Base-by-base conservation (phyloP, 345 rosid species). In the Citrus australasica region DNA sequence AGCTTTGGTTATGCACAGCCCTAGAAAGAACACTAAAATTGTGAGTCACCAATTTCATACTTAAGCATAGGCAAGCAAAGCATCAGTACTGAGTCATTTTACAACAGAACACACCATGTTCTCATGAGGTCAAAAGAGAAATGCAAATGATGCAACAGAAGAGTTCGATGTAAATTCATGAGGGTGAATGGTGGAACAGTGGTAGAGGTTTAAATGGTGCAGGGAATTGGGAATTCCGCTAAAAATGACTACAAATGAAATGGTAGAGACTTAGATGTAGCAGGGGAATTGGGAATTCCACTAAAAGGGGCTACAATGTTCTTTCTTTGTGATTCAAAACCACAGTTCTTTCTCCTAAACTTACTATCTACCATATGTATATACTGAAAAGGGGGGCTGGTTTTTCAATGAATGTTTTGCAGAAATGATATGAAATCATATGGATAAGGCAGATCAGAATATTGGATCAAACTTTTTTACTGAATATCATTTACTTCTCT, bases 11-110 rank as follows among this genome's bases (percentile, higher is more conserved):
- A 33, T 73, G 85, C 42, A 68, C 61, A 75, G 85, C 51, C 90
- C 98, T 92, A 67, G 76, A 79, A 73, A 79, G 46, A 30, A 78
- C 58, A 73, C 59, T 80, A 69, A 75, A 67, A 56, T 75, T 30
- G 77, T 76, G 25, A 79, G 77, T 56, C 63, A 42, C 27, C 59
- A 75, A n/a, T 3, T 72, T 27, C 19, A 62, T 58, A 33, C 22
- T 16, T 3, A 19, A 53, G 35, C 27, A 59, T 33, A 63, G 51
- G 51, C 51, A 48, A 33, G 71, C 1, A 28, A 48, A 58, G 16
- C 55, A 30, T 37, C 17, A 30, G 9, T 33, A 32, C 74, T 69
- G 69, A 69, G 28, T 74, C 19, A 61, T 64, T 75, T 40, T 32
- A 48, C 25, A 11, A 28, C 60, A 40, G 1, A 21, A 33, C 61